Conservation (phyloP, 2,329 filamentous ascomycete genomes). For the Phyllosticta ampelicida region DNA sequence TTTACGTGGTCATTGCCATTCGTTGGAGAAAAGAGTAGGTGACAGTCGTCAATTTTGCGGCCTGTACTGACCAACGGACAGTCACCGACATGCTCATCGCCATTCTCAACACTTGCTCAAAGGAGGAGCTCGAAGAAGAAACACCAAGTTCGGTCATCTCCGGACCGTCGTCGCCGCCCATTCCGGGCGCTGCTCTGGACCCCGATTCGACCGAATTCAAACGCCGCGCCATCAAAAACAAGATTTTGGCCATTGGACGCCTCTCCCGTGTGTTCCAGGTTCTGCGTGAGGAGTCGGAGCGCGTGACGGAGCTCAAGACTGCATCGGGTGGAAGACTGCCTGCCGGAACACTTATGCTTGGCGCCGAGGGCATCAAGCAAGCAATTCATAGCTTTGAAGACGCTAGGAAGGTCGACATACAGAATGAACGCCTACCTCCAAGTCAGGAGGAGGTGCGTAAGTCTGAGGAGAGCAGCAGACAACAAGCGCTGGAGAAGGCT, state of each 20-base stretch:
- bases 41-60: not conserved
- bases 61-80: slow-evolving; percentile 11
- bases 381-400: slow-evolving; percentile 96
- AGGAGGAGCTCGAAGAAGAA: slow-evolving; percentile 88
- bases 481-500: slow-evolving; percentile 76
- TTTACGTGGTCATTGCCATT: slow-evolving; percentile 99
- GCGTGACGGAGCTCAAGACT: slow-evolving; percentile 95
- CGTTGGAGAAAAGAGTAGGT: slow-evolving; percentile 74
- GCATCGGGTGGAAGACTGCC: slow-evolving; percentile 86
- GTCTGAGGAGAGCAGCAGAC: slow-evolving; percentile 69
- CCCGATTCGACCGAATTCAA: slow-evolving; percentile 88
- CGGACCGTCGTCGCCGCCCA: slow-evolving; percentile 64
- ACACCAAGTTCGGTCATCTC: slow-evolving; percentile 62
- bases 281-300: slow-evolving; percentile 90
- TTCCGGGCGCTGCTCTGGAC: slow-evolving; percentile 46
- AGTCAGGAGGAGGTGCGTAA: slow-evolving; percentile 83
- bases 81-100: slow-evolving; percentile 98
- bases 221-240: slow-evolving; percentile 97
- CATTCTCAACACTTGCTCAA: slow-evolving; percentile 97
- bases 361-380: slow-evolving; percentile 96
- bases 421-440: slow-evolving; percentile 90
- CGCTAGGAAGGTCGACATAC: slow-evolving; percentile 88
- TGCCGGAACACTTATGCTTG: slow-evolving; percentile 92
- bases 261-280: slow-evolving; percentile 98
- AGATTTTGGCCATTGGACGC: slow-evolving; percentile 94